Base-by-base conservation (phyloP, 345 rosid genomes). In the Linum trigynum region DNA sequence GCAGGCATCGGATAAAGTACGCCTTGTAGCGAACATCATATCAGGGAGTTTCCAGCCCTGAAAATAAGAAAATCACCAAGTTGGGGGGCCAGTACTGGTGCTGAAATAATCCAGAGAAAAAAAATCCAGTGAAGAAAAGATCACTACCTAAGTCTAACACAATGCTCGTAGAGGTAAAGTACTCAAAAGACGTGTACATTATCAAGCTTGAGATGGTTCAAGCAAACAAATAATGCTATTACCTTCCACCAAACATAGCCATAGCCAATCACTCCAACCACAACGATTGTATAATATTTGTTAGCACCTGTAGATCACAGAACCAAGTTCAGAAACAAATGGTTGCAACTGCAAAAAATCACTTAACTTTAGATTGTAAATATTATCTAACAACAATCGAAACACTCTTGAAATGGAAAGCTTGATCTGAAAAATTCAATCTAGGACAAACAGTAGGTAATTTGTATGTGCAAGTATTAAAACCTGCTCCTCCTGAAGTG, bases 11-110 rank as follows among this genome's bases (percentile, higher is more conserved):
- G 89, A 81, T 71, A 94, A 79, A 71, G 92, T 75, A 57, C 92
- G 92, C 69, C 85, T 86, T 3, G 99, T 88, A 4, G 95, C 97
- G 82, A 94, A 94, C 96, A 83, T 90, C 82, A 94, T 70, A 79
- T 94, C 92, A 53, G 95, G 90, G 84, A 94, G 89, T 63, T 85
- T 87, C 91, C 91, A 94, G 2, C 99, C 99, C 97, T 94, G 77
- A 57, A 61, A 72, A 42, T 60, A 23, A 66, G 5, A 56, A 12
- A 38, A 66, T 17, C 43, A 73, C 55, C 48, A 17, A 65, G 68
- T 36, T 35, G 7, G 14, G 57, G 15, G 56, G 6, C 63, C 68
- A 12, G 36, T 35, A 23, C 32, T 40, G 17, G 39, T 38, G 45
- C 71, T 64, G 56, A 57, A 68, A 63, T 69, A 35, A 61, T 65